Conservation (phyloP, 495 filamentous ascomycete genomes). For the Hypoxylon fuscum region DNA sequence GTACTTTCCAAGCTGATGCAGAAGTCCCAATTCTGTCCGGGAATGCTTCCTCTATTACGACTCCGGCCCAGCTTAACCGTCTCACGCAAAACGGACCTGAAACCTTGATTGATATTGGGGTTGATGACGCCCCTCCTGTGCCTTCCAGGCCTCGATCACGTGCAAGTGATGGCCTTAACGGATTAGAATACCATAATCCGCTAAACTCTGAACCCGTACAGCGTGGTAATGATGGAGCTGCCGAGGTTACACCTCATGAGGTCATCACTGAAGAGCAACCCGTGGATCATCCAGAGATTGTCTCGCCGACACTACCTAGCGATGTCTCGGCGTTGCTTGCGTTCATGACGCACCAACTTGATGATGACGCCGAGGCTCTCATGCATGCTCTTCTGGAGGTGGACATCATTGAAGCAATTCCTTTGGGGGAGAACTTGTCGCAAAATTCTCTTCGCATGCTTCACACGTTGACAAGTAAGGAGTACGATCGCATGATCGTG, state of each 20-base stretch:
- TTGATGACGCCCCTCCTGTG: not conserved
- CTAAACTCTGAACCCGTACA: no score
- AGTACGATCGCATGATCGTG: conserved; percentile 6
- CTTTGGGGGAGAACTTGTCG: conserved; percentile 3
- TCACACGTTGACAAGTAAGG: conserved; percentile 1
- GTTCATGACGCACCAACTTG: not conserved
- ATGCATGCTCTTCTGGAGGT: not conserved
- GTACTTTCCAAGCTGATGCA: not conserved
- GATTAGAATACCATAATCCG: no score
- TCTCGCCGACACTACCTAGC: no score
- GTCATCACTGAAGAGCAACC: no score
- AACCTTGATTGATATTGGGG: not conserved
- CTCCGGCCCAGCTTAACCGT: no score
- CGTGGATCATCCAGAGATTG: no score
- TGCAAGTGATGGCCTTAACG: no score
- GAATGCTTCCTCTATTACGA: no score
- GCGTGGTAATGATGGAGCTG: no score
- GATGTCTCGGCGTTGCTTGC: no score
- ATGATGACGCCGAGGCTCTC: not conserved
- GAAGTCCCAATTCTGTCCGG: not conserved
- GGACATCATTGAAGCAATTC: conserved; percentile 9
- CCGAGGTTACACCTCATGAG: no score
- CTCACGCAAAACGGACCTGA: no score
- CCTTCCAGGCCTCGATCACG: not conserved
- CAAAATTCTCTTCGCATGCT: conserved; percentile 19